Base-by-base conservation (phyloP, 23 red algal species). In the Gracilaria domingensis region DNA sequence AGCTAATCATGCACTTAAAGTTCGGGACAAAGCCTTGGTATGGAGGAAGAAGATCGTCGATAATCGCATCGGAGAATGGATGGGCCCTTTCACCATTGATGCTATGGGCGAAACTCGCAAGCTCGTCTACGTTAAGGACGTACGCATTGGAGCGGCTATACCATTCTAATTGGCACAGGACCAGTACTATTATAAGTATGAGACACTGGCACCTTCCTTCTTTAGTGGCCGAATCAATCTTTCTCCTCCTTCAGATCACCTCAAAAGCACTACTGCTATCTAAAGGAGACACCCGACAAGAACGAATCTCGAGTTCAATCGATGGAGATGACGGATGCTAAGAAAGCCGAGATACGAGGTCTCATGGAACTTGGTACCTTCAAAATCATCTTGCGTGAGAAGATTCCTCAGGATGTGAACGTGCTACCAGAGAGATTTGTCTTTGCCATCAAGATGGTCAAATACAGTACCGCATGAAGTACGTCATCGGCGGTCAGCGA, bases 1-100 rank as follows among this genome's bases (percentile, higher is more conserved):
- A 4, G 21, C 24, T 8, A 48, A 85, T 37, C 0, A 3, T 2
- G 12, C 36, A 6, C 65, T 37, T 21, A 6, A 62, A 24, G 45
- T 34, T 29, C 53, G 80, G 8, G 80, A 84, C 0, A 29, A 60
- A 0, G 80, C 65, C 4, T n/a, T 84, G 32, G 47, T 65, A n/a
- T 84, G 80, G 56, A 37, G 80, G 29, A 0, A 67, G 49, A 84
- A 84, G 40, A 64, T 84, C 39, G 1, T 84, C 29, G 56, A 61
- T 40, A 84, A 47, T 54, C 80, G 80, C n/a, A 84, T 84, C 12
- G 80, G 57, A 21, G 80, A 84, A 84, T 84, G 80, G n/a, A 8
- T 84, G 6, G 80, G 80, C 9, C 49, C 80, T 0, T 84, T 84
- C 34, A 45, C 24, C 0, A 44, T 53, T 32, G 20, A 26, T 84